Percentiles rank a stretch among this genome's conserved stretches.
Evolutionary conservation across 345 rosid species (phyloP).

Genomic region (Pugionium dolabratum): DNA sequence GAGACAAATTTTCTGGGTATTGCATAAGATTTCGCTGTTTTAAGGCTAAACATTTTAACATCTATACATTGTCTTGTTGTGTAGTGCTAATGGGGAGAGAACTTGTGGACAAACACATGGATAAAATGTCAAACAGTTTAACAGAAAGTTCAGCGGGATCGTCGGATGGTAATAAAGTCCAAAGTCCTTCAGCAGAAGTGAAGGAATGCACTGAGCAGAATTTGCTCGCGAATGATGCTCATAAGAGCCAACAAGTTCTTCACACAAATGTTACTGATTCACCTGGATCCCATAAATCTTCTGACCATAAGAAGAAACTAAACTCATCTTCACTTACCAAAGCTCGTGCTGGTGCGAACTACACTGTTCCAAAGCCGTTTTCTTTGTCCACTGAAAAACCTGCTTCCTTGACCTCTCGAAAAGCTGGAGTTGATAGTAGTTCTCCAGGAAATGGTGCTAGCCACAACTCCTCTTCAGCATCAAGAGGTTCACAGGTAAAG

Average conservation of each 20-base stretch:
- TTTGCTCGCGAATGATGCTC: conserved; percentile 51
- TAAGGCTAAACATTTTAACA: background rate
- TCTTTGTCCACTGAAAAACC: conserved; percentile 56
- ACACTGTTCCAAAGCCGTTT: conserved; percentile 53
- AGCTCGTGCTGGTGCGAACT: conserved; percentile 39
- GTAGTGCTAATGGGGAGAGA: conserved; percentile 71
- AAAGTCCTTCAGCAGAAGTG: conserved; percentile 42
- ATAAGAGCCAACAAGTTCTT: conserved; percentile 43
- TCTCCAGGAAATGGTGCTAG: conserved; percentile 41
- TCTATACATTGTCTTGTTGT: background rate
- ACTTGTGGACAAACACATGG: conserved; percentile 56
- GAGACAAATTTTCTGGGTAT: background rate
- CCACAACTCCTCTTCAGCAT: conserved; percentile 45
- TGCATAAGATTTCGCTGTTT: background rate
- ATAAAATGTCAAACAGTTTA: conserved; percentile 54
- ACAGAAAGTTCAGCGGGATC: conserved; percentile 27
- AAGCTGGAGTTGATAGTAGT: conserved; percentile 37
- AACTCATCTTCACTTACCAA: conserved; percentile 41
- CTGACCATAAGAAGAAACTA: conserved; percentile 44
- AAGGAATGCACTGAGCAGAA: conserved; percentile 44
- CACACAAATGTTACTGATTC: conserved; percentile 21
- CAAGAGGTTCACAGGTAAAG: conserved; percentile 64
- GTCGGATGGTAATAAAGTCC: conserved; percentile 42
- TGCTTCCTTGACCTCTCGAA: conserved; percentile 37
- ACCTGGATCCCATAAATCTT: conserved; percentile 32